Percentiles rank a stretch among this genome's conserved stretches.
These are phyloP conservation scores for Monilinia laxa DNA, from an alignment of 2,329 filamentous ascomycete genomes.

Conservation along the genomic window DNA sequence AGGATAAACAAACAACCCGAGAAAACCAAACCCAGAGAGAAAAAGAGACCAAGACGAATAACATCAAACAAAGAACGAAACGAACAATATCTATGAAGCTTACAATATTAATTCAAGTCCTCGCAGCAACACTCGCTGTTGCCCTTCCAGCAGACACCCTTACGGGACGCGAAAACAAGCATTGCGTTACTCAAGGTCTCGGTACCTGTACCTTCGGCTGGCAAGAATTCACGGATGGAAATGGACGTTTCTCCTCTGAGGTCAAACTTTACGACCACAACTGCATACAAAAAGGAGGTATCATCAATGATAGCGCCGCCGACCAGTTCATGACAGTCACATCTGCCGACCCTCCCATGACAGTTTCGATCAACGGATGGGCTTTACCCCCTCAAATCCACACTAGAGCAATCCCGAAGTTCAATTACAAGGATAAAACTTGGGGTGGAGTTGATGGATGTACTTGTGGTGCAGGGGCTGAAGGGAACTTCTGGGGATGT, in stretches of 20 bases:
- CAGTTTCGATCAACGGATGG: constrained; percentile 12
- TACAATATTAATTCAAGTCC: not conserved
- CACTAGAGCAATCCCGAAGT: not conserved
- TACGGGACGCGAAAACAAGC: not conserved
- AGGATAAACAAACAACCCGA: not conserved
- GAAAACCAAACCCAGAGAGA: not conserved
- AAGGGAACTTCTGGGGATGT: not conserved
- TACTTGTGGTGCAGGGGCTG: not conserved
- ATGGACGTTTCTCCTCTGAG: not conserved
- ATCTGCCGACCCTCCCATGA: constrained; percentile 1
- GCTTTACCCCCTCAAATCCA: not conserved
- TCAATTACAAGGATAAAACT: not conserved
- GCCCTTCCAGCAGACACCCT: not conserved
- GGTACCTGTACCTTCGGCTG: constrained; percentile 4
- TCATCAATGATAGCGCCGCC: not conserved
- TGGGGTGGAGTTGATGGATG: not conserved
- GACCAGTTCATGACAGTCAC: not conserved
- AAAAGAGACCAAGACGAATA: too few relatives aligned
- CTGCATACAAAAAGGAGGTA: constrained; percentile 40
- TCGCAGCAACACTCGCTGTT: not conserved
- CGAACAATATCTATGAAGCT: not conserved
- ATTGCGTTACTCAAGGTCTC: not conserved
- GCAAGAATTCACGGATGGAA: not conserved
- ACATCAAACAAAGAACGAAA: not conserved
- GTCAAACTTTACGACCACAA: constrained; percentile 3